A percentile compares a stretch with the other conserved stretches of the same genome.
phyloP scores from a whole-genome alignment of 306 rosid genomes.

The Dryas alaskensis region DNA sequence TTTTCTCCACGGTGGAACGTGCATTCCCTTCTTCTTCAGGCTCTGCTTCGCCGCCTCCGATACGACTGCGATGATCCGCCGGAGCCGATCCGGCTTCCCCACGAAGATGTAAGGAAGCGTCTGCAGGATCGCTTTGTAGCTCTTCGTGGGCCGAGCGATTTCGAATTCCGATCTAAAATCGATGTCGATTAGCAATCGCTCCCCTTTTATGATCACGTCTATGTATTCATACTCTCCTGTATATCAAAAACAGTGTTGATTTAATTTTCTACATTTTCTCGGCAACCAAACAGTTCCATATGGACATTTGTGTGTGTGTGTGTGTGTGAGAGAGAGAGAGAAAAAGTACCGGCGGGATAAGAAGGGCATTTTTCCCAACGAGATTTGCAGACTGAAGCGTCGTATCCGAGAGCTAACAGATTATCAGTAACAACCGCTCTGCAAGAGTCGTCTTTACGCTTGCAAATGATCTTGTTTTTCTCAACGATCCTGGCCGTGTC shows the following conservation, averaged over 20 bases:
- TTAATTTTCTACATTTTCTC: not conserved
- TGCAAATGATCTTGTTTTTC: constrained; percentile 56
- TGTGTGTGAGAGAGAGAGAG: not conserved
- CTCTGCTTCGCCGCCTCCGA: constrained; percentile 84
- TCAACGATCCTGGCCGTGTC: constrained; percentile 76
- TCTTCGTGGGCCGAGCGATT: constrained; percentile 66
- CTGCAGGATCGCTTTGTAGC: constrained; percentile 59
- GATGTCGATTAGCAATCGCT: constrained; percentile 56
- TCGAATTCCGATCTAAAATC: constrained; percentile 82
- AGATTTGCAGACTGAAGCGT: constrained; percentile 80
- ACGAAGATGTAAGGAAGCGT: constrained; percentile 63
- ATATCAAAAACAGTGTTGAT: not conserved
- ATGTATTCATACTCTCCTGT: constrained; percentile 78
- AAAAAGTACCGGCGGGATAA: constrained; percentile 59
- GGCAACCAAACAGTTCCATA: constrained; percentile 10
- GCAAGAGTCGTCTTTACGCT: constrained; percentile 58
- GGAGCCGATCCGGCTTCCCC: constrained; percentile 59
- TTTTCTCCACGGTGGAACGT: constrained; percentile 77
- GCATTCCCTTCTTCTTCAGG: constrained; percentile 72
- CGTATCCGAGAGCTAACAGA: constrained; percentile 65
- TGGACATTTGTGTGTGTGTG: not conserved
- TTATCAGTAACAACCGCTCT: constrained; percentile 44
- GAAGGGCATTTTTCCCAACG: constrained; percentile 78
- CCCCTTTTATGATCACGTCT: constrained; percentile 51
- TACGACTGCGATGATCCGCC: constrained; percentile 49